Conservation (phyloP, 768 basidiomycete genomes). For the Pleurotus tuber-regium region DNA sequence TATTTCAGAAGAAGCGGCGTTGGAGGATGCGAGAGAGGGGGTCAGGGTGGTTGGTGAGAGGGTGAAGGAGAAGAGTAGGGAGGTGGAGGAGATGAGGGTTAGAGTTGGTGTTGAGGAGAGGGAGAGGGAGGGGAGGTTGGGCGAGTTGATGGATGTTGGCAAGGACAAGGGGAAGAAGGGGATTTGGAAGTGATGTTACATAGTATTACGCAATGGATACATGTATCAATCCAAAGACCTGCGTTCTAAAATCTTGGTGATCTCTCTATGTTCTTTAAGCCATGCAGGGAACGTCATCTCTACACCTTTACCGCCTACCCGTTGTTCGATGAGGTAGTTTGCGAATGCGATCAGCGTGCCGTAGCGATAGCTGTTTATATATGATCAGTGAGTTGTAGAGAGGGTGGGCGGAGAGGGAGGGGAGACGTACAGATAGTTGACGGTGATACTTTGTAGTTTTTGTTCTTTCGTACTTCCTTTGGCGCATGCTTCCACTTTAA, state of each 20-base stretch:
- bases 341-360: constrained; percentile 92
- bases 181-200: background rate
- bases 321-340: constrained; percentile 85
- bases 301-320: constrained; percentile 27
- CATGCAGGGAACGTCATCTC: constrained; percentile 72
- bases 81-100: constrained; percentile 64
- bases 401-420: background rate
- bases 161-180: background rate
- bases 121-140: constrained; percentile 54
- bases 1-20: constrained; percentile 38
- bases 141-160: constrained; percentile 31
- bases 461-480: constrained; percentile 75
- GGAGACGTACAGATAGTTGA: constrained; percentile 78
- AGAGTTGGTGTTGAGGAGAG: constrained; percentile 72
- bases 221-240: constrained; percentile 60
- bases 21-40: constrained; percentile 42
- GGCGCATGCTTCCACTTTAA: constrained; percentile 82
- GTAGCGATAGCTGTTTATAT: constrained; percentile 68
- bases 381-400: background rate
- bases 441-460: constrained; percentile 70
- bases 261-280: constrained; percentile 83
- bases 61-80: constrained; percentile 59
- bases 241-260: constrained; percentile 67
- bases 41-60: background rate
- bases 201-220: too few species aligned